Percentiles rank a stretch among this genome's conserved stretches.
Conservation (phyloP, 352 stramenopile species). For the Globisporangium cylindrosporum region DNA sequence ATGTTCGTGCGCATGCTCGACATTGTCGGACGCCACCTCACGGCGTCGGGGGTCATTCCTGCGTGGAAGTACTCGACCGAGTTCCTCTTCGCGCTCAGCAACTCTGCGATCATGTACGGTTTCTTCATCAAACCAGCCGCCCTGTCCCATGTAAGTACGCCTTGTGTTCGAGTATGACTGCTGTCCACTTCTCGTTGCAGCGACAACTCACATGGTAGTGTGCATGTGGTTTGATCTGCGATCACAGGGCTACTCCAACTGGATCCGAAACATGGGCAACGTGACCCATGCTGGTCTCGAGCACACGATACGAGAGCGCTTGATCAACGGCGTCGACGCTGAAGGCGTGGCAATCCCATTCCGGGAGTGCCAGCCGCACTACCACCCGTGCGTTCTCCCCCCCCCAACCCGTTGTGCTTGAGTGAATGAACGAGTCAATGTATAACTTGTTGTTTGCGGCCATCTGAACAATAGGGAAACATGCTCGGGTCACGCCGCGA, state of each 20-base stretch:
- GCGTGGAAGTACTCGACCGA: conserved; percentile 69
- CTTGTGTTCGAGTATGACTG: neutral
- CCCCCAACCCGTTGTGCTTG: neutral
- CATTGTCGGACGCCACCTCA: conserved; percentile 68
- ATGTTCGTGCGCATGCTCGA: conserved; percentile 85
- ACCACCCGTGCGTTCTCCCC: conserved; percentile 56
- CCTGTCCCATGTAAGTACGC: conserved; percentile 49
- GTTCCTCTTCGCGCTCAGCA: conserved; percentile 66
- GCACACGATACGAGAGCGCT: conserved; percentile 56
- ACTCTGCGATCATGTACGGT: conserved; percentile 74
- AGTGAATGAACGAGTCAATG: neutral
- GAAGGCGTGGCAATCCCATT: conserved; percentile 43
- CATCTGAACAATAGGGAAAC: conserved; percentile 43
- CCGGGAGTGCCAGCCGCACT: conserved; percentile 81
- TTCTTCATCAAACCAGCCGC: conserved; percentile 66
- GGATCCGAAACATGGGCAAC: conserved; percentile 68
- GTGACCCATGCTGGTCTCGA: conserved; percentile 70
- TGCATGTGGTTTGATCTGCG: neutral
- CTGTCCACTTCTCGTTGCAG: neutral
- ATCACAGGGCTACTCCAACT: conserved; percentile 71
- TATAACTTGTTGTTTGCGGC: neutral
- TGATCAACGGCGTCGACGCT: conserved; percentile 41
- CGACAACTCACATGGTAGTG: neutral
- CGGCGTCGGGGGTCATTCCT: conserved; percentile 44
- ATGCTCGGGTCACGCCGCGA: conserved; percentile 68